Evolutionary conservation across 1,284 basidiomycete species (phyloP), one percentile per base, ranked within the genome.

Genomic region (Trichosporon inkin): DNA sequence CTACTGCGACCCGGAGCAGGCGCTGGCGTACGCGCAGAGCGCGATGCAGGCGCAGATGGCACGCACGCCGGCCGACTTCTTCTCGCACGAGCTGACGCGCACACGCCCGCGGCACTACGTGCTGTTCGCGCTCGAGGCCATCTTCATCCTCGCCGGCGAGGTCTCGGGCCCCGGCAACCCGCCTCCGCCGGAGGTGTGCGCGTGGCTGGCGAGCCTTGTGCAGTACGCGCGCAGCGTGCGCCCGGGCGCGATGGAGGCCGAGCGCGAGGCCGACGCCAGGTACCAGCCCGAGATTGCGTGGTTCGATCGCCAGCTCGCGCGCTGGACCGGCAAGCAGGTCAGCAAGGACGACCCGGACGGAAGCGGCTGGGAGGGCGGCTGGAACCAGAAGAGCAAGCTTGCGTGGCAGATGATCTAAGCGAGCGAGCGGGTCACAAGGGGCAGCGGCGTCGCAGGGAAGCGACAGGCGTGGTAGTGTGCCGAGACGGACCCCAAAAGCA

Each of bases 41-140:
- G 47, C 53, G 19, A 54, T 69, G 20, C 7, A 20, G 2, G 19
- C 41, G 16, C 47, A 51, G 47, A 38, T 44, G 10, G 16, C 47
- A 10, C 53, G 7, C 53, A 66, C 40, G 41, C 41, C 70, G 2
- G 35, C 55, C 6, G 14, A 52, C 4, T 61, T 65, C 58, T 67
- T 73, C 53, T 63, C 39, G 13, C 60, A 57, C 4, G 67, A 68
- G 35, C 58, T 71, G 16, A 35, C 53, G 6, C 63, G 68, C n/a
- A 68, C 68, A 19, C 58, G 68, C 37, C 67, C 68, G 19, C 53
- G 70, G 16, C 73, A 74, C 54, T 70, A 70, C 56, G 60, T 62
- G 17, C 60, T 72, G 24, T 73, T 73, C 64, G 56, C 64, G 19
- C 63, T 74, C 20, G 71, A 74, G 55, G 61, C 71, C 11, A 51